Conservation (phyloP, 2,329 filamentous ascomycete species). For the Arthrobotrys pseudoclavata region DNA sequence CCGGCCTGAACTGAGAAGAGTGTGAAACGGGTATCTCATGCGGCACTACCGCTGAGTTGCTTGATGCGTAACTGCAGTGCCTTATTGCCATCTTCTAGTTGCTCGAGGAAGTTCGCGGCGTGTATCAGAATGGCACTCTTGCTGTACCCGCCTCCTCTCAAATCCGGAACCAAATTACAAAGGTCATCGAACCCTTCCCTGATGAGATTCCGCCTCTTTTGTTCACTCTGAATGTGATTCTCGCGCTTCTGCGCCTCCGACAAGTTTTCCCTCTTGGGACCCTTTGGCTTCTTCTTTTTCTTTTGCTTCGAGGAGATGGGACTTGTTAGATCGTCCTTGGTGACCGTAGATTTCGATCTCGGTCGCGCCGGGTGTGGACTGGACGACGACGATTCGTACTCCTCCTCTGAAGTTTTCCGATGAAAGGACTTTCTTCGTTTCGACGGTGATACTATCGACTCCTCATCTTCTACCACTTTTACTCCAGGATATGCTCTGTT, state of each 20-base stretch:
- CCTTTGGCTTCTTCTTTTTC: conserved; percentile 68
- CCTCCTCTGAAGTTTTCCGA: conserved; percentile 60
- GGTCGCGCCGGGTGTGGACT: conserved; percentile 51
- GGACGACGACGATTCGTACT: conserved; percentile 60
- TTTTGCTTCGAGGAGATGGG: conserved; percentile 65
- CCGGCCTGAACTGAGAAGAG: conserved; percentile 18
- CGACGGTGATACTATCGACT: conserved; percentile 53
- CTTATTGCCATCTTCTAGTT: conserved; percentile 78
- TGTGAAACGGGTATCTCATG: conserved; percentile 1
- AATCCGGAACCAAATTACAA: conserved; percentile 80
- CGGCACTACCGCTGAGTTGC: conserved; percentile 66
- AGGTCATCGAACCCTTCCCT: conserved; percentile 86
- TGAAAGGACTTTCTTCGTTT: conserved; percentile 59
- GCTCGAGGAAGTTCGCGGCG: conserved; percentile 82
- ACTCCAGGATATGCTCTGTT: conserved; percentile 59
- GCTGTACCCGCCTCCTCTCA: conserved; percentile 81
- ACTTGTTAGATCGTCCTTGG: conserved; percentile 42
- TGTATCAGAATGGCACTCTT: conserved; percentile 84
- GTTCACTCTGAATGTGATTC: conserved; percentile 89
- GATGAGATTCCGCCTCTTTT: conserved; percentile 85
- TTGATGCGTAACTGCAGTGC: conserved; percentile 71
- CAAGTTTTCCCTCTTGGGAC: conserved; percentile 74
- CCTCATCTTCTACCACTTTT: conserved; percentile 32
- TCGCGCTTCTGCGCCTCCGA: conserved; percentile 84
- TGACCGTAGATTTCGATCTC: conserved; percentile 38